Conservation (phyloP, 805 yeast species). For the Priceomyces carsonii region DNA sequence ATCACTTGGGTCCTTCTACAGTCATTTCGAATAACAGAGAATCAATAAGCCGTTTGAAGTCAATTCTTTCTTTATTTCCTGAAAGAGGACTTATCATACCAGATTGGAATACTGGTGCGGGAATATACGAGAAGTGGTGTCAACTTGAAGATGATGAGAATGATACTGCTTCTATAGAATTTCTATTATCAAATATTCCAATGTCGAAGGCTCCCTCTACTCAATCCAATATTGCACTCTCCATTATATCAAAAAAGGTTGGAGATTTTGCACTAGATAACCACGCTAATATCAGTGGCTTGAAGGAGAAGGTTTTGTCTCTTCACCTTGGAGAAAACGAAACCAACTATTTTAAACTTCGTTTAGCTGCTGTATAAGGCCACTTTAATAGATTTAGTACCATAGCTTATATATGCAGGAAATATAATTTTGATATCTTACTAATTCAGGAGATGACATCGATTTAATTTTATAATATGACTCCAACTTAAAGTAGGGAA, state of each 20-base stretch:
- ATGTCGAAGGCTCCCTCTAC: conserved; percentile 30
- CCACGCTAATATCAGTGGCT: conserved; percentile 15
- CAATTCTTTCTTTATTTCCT: conserved; percentile 47
- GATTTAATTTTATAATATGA: too few species aligned
- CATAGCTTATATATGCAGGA: too few species aligned
- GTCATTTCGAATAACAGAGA: conserved; percentile 49
- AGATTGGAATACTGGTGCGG: conserved; percentile 60
- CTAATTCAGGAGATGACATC: too few species aligned
- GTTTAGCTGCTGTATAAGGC: conserved; percentile 8
- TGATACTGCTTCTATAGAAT: conserved; percentile 25
- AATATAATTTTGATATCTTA: too few species aligned
- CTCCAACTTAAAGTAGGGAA: too few species aligned
- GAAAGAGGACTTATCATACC: conserved; percentile 36
- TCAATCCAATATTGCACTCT: conserved; percentile 49
- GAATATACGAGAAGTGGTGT: conserved; percentile 54
- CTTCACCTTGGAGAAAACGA: conserved; percentile 51
- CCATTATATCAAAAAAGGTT: conserved; percentile 52
- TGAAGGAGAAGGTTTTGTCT: conserved; percentile 32
- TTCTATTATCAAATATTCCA: conserved; percentile 48
- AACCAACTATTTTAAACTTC: conserved; percentile 28
- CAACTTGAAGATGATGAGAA: conserved; percentile 22
- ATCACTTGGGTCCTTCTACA: conserved; percentile 69
- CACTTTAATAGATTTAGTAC: too few species aligned
- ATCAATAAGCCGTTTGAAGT: conserved; percentile 37
- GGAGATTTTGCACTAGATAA: conserved; percentile 40